phyloP scores from a whole-genome alignment of 2,329 filamentous ascomycete genomes.

The Calonectria honghensis region DNA sequence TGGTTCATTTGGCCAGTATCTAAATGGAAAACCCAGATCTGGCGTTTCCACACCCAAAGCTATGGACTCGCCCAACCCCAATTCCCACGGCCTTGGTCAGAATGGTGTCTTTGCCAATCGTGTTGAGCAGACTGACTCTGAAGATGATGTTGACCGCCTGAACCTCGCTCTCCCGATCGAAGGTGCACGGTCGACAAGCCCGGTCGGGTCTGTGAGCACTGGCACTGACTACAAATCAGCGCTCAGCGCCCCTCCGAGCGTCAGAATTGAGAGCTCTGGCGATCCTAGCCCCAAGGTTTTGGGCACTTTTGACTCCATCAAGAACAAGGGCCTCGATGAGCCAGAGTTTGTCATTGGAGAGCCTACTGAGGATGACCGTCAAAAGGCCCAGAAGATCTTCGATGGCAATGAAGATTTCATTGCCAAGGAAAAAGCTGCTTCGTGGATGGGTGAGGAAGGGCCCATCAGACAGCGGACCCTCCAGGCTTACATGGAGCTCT shows the following conservation, averaged over 20 bases:
- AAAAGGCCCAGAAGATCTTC: slow-evolving; percentile 88
- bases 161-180: slow-evolving; percentile 67
- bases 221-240: slow-evolving; percentile 65
- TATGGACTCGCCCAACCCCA: slow-evolving; percentile 42
- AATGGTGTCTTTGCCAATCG: slow-evolving; percentile 51
- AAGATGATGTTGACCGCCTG: slow-evolving; percentile 58
- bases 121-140: slow-evolving; percentile 56
- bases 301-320: slow-evolving; percentile 58
- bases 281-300: slow-evolving; percentile 62
- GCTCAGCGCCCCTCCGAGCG: slow-evolving; percentile 65
- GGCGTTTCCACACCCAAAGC: slow-evolving; percentile 6
- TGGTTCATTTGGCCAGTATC: slow-evolving; percentile 40
- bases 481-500: slow-evolving; percentile 92
- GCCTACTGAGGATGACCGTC: slow-evolving; percentile 80
- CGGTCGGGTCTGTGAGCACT: slow-evolving; percentile 60
- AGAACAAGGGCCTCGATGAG: slow-evolving; percentile 71
- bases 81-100: slow-evolving; percentile 56
- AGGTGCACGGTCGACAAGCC: slow-evolving; percentile 60
- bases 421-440: slow-evolving; percentile 85
- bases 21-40: slow-evolving; percentile 38
- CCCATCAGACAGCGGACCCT: slow-evolving; percentile 75
- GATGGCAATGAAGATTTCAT: slow-evolving; percentile 90
- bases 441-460: slow-evolving; percentile 89
- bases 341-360: slow-evolving; percentile 75
- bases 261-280: slow-evolving; percentile 65